Evolutionary conservation across 129 eudicot species (phyloP).

Genomic region (Flaveria ramosissima): DNA sequence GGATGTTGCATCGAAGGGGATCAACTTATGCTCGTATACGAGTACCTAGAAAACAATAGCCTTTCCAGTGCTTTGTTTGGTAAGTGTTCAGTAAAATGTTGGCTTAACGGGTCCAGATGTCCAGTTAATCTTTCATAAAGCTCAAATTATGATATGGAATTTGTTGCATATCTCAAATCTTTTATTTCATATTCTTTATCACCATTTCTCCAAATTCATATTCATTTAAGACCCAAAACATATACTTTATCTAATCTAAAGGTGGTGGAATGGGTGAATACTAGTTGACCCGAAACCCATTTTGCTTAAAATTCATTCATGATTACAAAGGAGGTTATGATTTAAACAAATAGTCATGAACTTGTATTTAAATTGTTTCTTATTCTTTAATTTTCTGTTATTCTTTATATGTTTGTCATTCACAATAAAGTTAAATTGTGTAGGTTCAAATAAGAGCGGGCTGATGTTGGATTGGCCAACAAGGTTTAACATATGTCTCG

Average conservation of each 20-base stretch:
- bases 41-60: slow-evolving; percentile 78
- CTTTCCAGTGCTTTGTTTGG: slow-evolving; percentile 71
- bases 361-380: not conserved
- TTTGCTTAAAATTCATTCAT: not conserved
- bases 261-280: not conserved
- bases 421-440: slow-evolving; percentile 3
- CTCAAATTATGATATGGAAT: not conserved
- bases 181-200: not conserved
- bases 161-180: not conserved
- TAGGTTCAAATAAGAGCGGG: slow-evolving; percentile 43
- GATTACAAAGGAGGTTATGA: not conserved
- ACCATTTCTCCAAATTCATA: not conserved
- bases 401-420: not conserved
- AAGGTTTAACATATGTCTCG: slow-evolving; percentile 63
- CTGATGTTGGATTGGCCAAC: slow-evolving; percentile 65
- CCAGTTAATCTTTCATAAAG: not conserved
- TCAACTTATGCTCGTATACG: slow-evolving; percentile 70
- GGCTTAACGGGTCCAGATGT: not conserved
- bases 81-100: slow-evolving; percentile 25
- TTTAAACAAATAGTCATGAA: not conserved
- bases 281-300: not conserved
- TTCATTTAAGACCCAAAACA: not conserved
- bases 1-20: slow-evolving; percentile 76
- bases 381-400: not conserved
- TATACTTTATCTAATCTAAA: not conserved